Evolutionary conservation across 345 rosid species (phyloP), one percentile per base, ranked within the genome.

Genomic region (Kandelia obovata): DNA sequence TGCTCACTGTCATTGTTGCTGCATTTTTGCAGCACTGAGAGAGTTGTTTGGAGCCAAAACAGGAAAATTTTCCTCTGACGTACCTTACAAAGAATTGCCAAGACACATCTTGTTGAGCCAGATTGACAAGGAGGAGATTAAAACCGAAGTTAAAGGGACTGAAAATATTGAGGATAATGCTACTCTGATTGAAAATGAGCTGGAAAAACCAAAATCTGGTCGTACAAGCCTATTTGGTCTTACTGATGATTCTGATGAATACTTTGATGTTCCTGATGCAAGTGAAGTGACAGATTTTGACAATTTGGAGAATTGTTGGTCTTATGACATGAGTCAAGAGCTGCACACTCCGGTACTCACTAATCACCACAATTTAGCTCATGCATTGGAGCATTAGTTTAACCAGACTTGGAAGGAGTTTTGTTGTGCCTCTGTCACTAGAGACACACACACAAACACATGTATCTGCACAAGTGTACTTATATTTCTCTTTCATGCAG

Each of bases 211-310:
- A 31, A 52, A 72, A 72, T 75, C 86, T 7, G 79, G 68, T 21
- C 74, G 76, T 26, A 15, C 76, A 51, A 85, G 87, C 80, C 80
- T 90, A 64, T 81, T 83, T 74, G 85, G 80, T 64, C 69, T 90
- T 52, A 82, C 83, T 17, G 91, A 85, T 83, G 75, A 77, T 56
- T 73, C 93, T 47, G 99, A 92, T 73, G 99, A 90, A 72, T 95
- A 92, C 85, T 90, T 95, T 71, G 99, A 95, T 72, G 97, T 90
- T 67, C 96, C 92, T 26, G 96, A 83, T 62, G 73, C 83, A 53
- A 27, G 21, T 28, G 87, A 89, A 62, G 62, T 69, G 11, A 46
- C 71, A 11, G 91, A 86, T 70, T 73, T 71, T 72, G 91, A 88
- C 57, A 77, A 65, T 19, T 66, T 71, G 37, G 92, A 81, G 49